These are phyloP conservation scores for Suhomyces ambrosiae DNA, from an alignment of 1,139 yeast species.

Conservation along the genomic window DNA sequence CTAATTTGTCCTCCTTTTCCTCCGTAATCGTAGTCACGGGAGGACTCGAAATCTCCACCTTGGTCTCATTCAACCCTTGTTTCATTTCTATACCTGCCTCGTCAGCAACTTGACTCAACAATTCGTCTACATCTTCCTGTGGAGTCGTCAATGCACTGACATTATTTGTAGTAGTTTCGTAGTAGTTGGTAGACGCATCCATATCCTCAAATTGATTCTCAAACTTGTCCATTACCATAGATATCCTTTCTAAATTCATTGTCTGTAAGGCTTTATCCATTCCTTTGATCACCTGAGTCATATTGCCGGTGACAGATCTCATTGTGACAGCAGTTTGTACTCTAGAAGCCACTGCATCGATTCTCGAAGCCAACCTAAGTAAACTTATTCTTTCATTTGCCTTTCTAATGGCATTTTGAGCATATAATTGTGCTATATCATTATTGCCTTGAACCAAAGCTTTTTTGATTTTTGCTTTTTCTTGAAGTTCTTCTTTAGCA, in stretches of 20 bases:
- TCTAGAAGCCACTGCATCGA: conserved; percentile 94
- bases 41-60: conserved; percentile 46
- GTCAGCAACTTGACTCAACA: conserved; percentile 93
- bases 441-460: conserved; percentile 84
- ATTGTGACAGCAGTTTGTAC: conserved; percentile 98
- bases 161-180: conserved; percentile 85
- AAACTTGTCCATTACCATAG: conserved; percentile 95
- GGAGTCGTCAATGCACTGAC: conserved; percentile 90
- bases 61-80: conserved; percentile 68
- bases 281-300: conserved; percentile 90
- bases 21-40: conserved; percentile 51
- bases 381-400: conserved; percentile 83
- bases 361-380: conserved; percentile 79
- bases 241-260: conserved; percentile 91
- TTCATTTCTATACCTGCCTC: conserved; percentile 95
- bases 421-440: conserved; percentile 92
- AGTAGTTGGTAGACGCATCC: conserved; percentile 91
- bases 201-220: conserved; percentile 95
- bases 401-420: conserved; percentile 94
- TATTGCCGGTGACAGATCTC: conserved; percentile 91
- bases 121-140: conserved; percentile 90
- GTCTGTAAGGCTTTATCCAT: conserved; percentile 96
- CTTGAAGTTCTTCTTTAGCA: conserved; percentile 84
- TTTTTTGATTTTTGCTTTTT: conserved; percentile 87
- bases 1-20: conserved; percentile 83